Evolutionary conservation across 768 basidiomycete species (phyloP), one percentile per base, ranked within the genome.

Genomic region (Boletus rufocinnamomeus): DNA sequence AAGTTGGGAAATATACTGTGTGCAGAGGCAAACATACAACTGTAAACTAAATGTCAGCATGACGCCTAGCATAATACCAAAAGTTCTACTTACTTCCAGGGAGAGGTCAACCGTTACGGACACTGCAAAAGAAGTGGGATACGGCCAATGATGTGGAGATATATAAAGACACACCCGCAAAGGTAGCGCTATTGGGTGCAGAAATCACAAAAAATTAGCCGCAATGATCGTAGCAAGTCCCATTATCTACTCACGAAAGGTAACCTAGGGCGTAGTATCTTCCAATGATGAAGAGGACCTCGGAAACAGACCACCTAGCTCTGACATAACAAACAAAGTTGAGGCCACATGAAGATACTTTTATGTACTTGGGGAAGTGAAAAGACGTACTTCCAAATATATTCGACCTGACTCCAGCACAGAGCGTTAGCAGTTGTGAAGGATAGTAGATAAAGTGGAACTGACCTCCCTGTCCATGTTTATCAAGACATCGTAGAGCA

Each of bases 251-350:
- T 17, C 37, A 41, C 54, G 14, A 32, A 19, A 47, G n/a, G 7
- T 38, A 55, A 48, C n/a, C 21, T 21, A 23, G 16, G 28, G 47
- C 38, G 32, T 56, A 56, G 14, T 50, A 56, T 41, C 54, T 56
- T 23, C n/a, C 54, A 25, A 56, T 17, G 27, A 49, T 21, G 47
- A 56, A 56, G 21, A 56, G 32, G 28, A 32, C 38, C 25, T 48
- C 49, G 37, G 54, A 32, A 4, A 25, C 23, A 11, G 47, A 5
- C 48, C 47, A 56, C 40, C 17, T 56, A 10, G 54, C 47, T 8
- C 54, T 56, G 25, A 7, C 19, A 32, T 28, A 28, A 6, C 28
- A 28, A 6, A 6, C 28, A 25, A 38, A 47, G 44, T 46, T 27
- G 13, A 46, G 3, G 23, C 25, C 11, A 8, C 19, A 8, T n/a